phyloP scores from a whole-genome alignment of 2,329 filamentous ascomycete species.

The Colletotrichum sp. region DNA sequence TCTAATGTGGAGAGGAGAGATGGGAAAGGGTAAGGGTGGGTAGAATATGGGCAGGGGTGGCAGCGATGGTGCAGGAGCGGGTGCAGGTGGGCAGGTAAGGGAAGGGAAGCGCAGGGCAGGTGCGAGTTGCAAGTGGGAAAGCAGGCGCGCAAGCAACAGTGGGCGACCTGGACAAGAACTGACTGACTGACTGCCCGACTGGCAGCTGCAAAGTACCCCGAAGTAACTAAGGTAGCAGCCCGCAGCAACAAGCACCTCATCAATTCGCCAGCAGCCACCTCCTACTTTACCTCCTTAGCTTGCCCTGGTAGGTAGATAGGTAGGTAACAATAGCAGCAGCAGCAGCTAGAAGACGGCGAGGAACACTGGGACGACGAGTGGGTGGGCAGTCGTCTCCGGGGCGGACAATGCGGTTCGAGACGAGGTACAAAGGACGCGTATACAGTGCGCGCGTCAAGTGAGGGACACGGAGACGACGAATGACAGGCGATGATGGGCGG shows the following conservation, averaged over 20 bases:
- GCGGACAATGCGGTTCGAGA: slow-evolving; percentile 12
- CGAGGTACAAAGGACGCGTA: not conserved
- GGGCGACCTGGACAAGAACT: not conserved
- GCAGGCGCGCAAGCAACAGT: not conserved
- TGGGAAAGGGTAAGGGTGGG: slow-evolving; percentile 19
- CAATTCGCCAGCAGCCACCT: not conserved
- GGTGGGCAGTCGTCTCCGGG: slow-evolving; percentile 13
- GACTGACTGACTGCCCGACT: not conserved
- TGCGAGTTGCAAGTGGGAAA: not conserved
- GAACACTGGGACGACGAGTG: not conserved
- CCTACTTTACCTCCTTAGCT: not conserved
- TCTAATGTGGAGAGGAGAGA: slow-evolving; percentile 24
- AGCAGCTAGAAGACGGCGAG: not conserved
- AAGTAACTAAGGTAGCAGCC: not conserved
- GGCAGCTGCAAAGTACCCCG: not conserved
- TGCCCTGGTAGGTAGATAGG: not conserved
- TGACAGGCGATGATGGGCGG: not conserved
- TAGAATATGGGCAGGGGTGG: slow-evolving; percentile 18
- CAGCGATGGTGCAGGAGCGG: slow-evolving; percentile 5
- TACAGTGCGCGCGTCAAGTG: not conserved
- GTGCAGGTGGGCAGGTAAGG: not conserved
- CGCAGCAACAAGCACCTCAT: not conserved
- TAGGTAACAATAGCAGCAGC: not conserved
- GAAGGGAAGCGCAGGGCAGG: not conserved
- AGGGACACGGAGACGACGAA: not conserved